Conservation (phyloP, 495 filamentous ascomycete species). For the Lophium mytilinum region DNA sequence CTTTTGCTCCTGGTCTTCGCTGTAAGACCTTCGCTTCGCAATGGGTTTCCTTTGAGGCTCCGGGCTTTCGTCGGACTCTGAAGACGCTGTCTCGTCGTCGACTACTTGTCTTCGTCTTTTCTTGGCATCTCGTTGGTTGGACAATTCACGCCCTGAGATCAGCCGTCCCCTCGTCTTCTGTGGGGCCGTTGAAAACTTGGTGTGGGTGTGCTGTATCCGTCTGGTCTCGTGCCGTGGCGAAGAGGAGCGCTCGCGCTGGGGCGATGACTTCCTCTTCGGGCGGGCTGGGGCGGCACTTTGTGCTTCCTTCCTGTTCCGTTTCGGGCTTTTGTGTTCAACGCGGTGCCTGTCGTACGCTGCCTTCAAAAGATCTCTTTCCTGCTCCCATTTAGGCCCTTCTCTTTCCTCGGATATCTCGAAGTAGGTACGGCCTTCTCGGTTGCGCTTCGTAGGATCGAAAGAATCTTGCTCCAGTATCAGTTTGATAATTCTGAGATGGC, state of each 20-base stretch:
- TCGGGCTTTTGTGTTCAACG: constrained; percentile 36
- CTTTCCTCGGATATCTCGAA: constrained; percentile 74
- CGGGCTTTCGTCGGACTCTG: constrained; percentile 16
- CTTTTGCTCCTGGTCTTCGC: constrained; percentile 19
- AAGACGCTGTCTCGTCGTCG: constrained; percentile 7
- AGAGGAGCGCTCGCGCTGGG: constrained; percentile 13
- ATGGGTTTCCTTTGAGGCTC: constrained; percentile 10
- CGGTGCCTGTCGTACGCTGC: constrained; percentile 62
- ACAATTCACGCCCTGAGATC: constrained; percentile 22
- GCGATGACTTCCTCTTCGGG: constrained; percentile 20
- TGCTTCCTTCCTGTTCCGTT: constrained; percentile 20
- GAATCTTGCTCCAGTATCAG: constrained; percentile 68
- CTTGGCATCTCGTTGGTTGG: constrained; percentile 17
- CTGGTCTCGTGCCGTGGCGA: constrained; percentile 18
- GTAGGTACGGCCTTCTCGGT: constrained; percentile 61
- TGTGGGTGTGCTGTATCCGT: constrained; percentile 1
- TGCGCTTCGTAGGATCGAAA: constrained; percentile 68
- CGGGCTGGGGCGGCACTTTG: constrained; percentile 3
- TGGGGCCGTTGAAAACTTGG: constrained; percentile 1
- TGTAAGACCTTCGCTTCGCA: constrained; percentile 16
- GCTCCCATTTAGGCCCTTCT: constrained; percentile 78
- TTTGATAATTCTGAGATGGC: constrained; percentile 72
- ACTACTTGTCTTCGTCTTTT: constrained; percentile 9
- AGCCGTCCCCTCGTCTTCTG: constrained; percentile 17
- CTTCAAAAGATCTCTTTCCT: constrained; percentile 76